A percentile compares a stretch with the other conserved stretches of the same genome.
phyloP scores from a whole-genome alignment of 2,329 filamentous ascomycete species.

The Fusarium sp. region DNA sequence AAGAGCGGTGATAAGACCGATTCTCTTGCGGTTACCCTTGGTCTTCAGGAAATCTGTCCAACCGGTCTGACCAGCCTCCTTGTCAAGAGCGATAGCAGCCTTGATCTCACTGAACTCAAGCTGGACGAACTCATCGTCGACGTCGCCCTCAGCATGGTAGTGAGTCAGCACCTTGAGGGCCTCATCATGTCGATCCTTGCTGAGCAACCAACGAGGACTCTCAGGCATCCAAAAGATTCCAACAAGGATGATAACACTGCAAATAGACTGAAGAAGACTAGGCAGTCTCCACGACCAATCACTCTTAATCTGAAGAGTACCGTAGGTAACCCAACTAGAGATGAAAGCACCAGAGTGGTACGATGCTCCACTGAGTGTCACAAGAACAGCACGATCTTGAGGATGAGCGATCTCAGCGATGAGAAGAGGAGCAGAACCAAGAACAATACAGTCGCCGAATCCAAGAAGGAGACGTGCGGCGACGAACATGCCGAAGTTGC shows the following conservation, averaged over 20 bases:
- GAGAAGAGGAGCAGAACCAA: slow-evolving; percentile 13
- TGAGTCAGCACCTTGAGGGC: slow-evolving; percentile 26
- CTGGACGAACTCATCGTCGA: slow-evolving; percentile 18
- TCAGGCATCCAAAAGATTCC: slow-evolving; percentile 31
- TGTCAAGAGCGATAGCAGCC: slow-evolving; percentile 32
- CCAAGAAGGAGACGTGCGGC: slow-evolving; percentile 23
- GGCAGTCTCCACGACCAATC: slow-evolving; percentile 23
- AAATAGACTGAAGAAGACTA: slow-evolving; percentile 16
- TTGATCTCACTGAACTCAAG: slow-evolving; percentile 36
- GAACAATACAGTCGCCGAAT: slow-evolving; percentile 13
- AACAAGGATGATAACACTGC: slow-evolving; percentile 24
- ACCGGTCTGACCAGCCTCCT: slow-evolving; percentile 19
- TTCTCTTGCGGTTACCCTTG: slow-evolving; percentile 45
- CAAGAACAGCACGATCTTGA: slow-evolving; percentile 21
- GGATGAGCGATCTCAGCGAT: slow-evolving; percentile 15
- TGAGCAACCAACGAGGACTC: slow-evolving; percentile 38
- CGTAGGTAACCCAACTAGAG: slow-evolving; percentile 18
- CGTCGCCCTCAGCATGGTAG: slow-evolving; percentile 34
- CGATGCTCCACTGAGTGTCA: slow-evolving; percentile 7
- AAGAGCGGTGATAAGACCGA: slow-evolving; percentile 40
- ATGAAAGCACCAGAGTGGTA: slow-evolving; percentile 21
- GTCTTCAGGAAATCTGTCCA: slow-evolving; percentile 43
- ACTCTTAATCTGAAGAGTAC: slow-evolving; percentile 21
- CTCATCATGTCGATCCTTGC: slow-evolving; percentile 39
- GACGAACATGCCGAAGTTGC: slow-evolving; percentile 32